phyloP scores from a whole-genome alignment of 805 yeast genomes.

The Millerozyma acaciae region DNA sequence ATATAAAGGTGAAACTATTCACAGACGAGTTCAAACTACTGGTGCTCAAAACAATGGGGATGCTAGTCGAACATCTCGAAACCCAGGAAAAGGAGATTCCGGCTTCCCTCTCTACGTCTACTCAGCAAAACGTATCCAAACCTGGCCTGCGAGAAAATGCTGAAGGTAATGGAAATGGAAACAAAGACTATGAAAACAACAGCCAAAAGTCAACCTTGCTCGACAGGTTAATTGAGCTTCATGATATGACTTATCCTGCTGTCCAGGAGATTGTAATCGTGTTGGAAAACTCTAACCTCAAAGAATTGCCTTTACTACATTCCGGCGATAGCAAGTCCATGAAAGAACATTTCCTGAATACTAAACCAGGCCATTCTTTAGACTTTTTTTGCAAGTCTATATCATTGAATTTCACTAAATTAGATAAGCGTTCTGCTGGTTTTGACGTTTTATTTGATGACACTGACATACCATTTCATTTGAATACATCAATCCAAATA shows the following conservation, averaged over 20 bases:
- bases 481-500: constrained; percentile 30
- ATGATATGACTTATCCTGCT: constrained; percentile 18
- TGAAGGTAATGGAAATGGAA: too few relatives aligned
- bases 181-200: too few relatives aligned
- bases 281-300: constrained; percentile 21
- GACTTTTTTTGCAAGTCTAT: constrained; percentile 22
- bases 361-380: constrained; percentile 18
- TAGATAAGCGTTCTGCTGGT: constrained; percentile 31
- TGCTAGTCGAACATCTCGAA: constrained; percentile 7
- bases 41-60: constrained; percentile 19
- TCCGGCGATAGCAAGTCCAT: constrained; percentile 18
- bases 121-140: too few relatives aligned
- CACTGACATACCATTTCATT: constrained; percentile 30
- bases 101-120: too few relatives aligned
- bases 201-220: too few relatives aligned
- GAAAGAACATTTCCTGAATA: constrained; percentile 16
- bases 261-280: constrained; percentile 24
- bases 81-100: too few relatives aligned
- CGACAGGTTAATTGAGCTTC: constrained; percentile 10
- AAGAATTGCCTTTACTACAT: constrained; percentile 30
- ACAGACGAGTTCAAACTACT: constrained; percentile 20
- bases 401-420: constrained; percentile 20
- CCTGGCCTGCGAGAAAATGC: too few relatives aligned
- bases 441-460: constrained; percentile 34
- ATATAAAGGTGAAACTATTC: constrained; percentile 15